Conservation (phyloP, 208 protist genomes). For the Trypanosoma grayi region DNA sequence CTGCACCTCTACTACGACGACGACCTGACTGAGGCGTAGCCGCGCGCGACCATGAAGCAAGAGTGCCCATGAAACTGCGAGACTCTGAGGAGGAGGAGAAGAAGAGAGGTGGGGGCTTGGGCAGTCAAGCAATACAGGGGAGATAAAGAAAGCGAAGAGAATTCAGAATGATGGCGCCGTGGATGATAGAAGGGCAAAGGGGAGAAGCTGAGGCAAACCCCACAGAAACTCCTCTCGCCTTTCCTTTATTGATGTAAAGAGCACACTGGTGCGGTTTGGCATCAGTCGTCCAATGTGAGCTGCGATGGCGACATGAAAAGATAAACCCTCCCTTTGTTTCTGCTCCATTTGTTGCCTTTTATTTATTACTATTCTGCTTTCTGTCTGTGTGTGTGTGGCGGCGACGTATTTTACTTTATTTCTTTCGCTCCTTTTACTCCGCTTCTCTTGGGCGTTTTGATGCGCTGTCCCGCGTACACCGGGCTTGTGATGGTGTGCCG, state of each 20-base stretch:
- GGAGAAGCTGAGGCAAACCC: background rate
- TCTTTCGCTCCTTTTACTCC: background rate
- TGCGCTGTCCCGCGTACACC: no score
- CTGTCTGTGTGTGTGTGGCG: no score
- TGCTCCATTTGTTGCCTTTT: no score
- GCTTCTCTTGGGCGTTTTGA: background rate
- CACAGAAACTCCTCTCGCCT: background rate
- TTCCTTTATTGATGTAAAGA: constrained; percentile 13
- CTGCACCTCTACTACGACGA: constrained; percentile 94
- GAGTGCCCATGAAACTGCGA: no score
- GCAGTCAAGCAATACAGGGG: no score
- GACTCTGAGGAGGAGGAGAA: no score
- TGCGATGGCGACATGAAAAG: constrained; percentile 1
- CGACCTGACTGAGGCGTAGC: constrained; percentile 86
- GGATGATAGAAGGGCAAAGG: background rate
- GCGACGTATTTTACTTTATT: constrained; percentile 15
- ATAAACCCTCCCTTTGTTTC: no score
- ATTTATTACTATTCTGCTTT: no score
- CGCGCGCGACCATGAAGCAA: no score
- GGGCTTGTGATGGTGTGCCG: no score
- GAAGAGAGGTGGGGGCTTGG: constrained; percentile 2
- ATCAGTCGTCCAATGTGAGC: background rate
- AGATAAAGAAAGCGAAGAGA: no score
- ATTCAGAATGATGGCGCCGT: background rate
- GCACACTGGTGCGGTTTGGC: constrained; percentile 5